Conservation (phyloP, 2,329 filamentous ascomycete species). For the Endocalyx cinctus region DNA sequence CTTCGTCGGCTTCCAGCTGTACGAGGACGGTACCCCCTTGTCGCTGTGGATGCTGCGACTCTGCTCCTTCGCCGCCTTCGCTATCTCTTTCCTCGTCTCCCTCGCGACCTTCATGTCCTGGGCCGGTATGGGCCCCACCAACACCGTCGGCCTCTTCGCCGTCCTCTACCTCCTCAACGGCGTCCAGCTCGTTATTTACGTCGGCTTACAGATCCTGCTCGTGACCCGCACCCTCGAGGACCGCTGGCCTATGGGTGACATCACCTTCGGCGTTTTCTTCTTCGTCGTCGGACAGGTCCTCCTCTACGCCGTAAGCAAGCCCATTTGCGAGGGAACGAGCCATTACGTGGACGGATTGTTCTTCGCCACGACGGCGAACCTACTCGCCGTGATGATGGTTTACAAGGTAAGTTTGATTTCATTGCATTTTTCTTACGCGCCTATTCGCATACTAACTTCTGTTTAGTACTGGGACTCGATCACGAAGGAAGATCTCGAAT, state of each 20-base stretch:
- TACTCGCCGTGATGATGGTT: slow-evolving; percentile 97
- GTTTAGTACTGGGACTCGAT: slow-evolving; percentile 96
- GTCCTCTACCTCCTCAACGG: slow-evolving; percentile 90
- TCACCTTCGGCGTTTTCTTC: slow-evolving; percentile 84
- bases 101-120: slow-evolving; percentile 90
- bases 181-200: slow-evolving; percentile 78
- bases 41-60: slow-evolving; percentile 89
- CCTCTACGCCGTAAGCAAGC: slow-evolving; percentile 81
- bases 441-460: slow-evolving; percentile 23
- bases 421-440: no score
- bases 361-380: slow-evolving; percentile 89
- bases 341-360: slow-evolving; percentile 95
- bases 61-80: slow-evolving; percentile 75
- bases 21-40: slow-evolving; percentile 90
- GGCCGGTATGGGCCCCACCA: slow-evolving; percentile 79
- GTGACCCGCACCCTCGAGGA: slow-evolving; percentile 89
- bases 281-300: slow-evolving; percentile 90
- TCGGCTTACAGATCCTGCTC: slow-evolving; percentile 81
- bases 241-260: slow-evolving; percentile 91
- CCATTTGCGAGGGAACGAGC: slow-evolving; percentile 76
- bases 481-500: slow-evolving; percentile 95
- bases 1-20: slow-evolving; percentile 96
- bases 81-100: slow-evolving; percentile 80
- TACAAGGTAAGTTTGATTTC: slow-evolving; percentile 67
- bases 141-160: slow-evolving; percentile 84